Base-by-base conservation (phyloP, 352 stramenopile species). In the Phytophthora lateralis region DNA sequence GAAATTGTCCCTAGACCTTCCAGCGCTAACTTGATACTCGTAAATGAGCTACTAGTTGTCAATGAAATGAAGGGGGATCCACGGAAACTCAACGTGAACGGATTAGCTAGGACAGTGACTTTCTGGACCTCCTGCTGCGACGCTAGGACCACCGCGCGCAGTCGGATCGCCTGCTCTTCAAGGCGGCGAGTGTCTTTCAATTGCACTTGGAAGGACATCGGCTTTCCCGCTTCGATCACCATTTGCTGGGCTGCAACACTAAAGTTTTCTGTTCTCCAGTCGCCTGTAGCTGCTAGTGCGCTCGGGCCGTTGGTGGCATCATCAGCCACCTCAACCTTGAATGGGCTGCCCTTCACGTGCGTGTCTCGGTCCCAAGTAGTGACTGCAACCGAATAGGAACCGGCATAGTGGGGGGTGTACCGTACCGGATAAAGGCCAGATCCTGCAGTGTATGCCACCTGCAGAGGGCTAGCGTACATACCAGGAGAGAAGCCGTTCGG, bases 361-460 rank as follows among this genome's bases (percentile, higher is more conserved):
- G 70, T 69, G 6, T 69, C 44, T 14, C 71, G 80, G 43, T 95
- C 86, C 30, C 69, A 71, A 4, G 83, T 78, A 3, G 75, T 97
- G 46, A 99, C 75, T n/a, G 69, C 82, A 39, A 99, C 69, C 4
- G 85, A 82, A 69, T 98, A 98, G 12, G 62, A 69, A 8, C 97
- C 97, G 6, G 82, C 92, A 41, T 96, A 87, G 58, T 94, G 95
- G 6, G 95, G 75, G 5, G 79, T 98, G 62, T 98, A 99, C 15
- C 70, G 63, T 20, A 98, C 81, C 0, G 91, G 96, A 71, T 99
- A 99, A 4, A 91, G 58, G 0, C 96, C 95, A 39, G 44, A 57
- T 0, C 57, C 73, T 7, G 93, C 80, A 0, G 59, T 55, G 44
- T 87, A 88, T 0, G 59, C 66, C 6, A 96, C 70, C 10, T 34